Evolutionary conservation across 169 alveolate species (phyloP), one percentile per base, ranked within the genome.

Genomic region (Plasmodium gaboni): DNA sequence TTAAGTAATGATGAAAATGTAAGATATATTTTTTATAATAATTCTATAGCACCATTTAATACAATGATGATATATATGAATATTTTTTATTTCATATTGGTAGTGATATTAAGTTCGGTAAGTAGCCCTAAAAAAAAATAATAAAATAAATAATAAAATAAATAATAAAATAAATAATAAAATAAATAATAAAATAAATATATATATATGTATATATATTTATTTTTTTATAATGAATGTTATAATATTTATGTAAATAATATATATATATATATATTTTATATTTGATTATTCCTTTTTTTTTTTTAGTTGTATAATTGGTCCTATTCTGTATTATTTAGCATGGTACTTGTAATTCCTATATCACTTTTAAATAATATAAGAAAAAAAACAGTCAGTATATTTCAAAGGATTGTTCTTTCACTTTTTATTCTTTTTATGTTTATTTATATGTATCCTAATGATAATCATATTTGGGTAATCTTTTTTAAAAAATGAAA

Each of bases 301-400:
- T 38, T 69, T 22, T 69, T 57, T 10, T 67, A 86, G 92, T 22
- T 86, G 32, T 86, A 86, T 67, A 86, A 86, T 28, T 86, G 92
- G 92, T 70, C 92, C 5, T 71, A 71, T 44, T n/a, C 92, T n/a
- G 70, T 42, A 24, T 63, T 86, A 17, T 86, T 86, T 60, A 24
- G 67, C 46, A 26, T 86, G 46, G 26, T 70, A 24, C 50, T 86
- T 53, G 76, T 86, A 26, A 42, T 38, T 0, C 92, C 92, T n/a
- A 59, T 86, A 55, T 86, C 87, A 26, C 13, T 68, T n/a, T 65
- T 86, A 71, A 87, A 86, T 46, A 71, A 86, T 38, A 50, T n/a
- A 17, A 71, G 59, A 28, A 22, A 26, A 42, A 71, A 71, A 15
- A 15, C 51, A 5, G 28, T 70, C 38, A 86, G 50, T 48, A 73